phyloP scores from a whole-genome alignment of 2,329 filamentous ascomycete genomes.

The Dothideomycetes sp. region DNA sequence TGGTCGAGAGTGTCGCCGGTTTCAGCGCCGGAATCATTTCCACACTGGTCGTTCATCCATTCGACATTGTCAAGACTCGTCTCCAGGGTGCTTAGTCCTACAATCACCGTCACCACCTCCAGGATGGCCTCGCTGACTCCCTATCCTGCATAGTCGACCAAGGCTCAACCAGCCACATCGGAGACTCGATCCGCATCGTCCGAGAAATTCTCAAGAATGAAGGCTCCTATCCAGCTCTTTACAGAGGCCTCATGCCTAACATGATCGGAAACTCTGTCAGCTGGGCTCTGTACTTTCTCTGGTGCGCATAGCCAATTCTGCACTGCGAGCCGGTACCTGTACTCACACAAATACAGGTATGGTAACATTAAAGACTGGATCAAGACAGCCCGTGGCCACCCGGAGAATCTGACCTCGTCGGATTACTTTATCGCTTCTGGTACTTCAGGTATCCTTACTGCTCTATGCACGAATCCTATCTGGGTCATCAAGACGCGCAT shows the following conservation, averaged over 20 bases:
- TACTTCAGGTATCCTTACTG: conserved; percentile 61
- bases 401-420: conserved; percentile 43
- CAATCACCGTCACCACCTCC: no score
- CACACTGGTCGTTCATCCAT: conserved; percentile 79
- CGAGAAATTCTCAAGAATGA: conserved; percentile 45
- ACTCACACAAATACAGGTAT: conserved; percentile 34
- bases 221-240: conserved; percentile 59
- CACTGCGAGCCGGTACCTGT: background rate
- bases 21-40: conserved; percentile 80
- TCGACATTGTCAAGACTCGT: conserved; percentile 94
- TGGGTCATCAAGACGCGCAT: conserved; percentile 99
- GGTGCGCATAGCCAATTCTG: conserved; percentile 23
- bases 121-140: no score
- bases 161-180: conserved; percentile 36
- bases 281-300: conserved; percentile 89
- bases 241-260: conserved; percentile 84
- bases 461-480: conserved; percentile 82
- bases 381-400: conserved; percentile 30
- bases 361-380: conserved; percentile 50
- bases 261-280: conserved; percentile 80
- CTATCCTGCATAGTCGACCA: conserved; percentile 41
- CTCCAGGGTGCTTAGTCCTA: conserved; percentile 61
- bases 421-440: conserved; percentile 79
- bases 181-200: conserved; percentile 45
- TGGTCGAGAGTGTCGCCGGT: conserved; percentile 81